Evolutionary conservation across 2,329 filamentous ascomycete genomes (phyloP).

Genomic region (Lojkania enalia): DNA sequence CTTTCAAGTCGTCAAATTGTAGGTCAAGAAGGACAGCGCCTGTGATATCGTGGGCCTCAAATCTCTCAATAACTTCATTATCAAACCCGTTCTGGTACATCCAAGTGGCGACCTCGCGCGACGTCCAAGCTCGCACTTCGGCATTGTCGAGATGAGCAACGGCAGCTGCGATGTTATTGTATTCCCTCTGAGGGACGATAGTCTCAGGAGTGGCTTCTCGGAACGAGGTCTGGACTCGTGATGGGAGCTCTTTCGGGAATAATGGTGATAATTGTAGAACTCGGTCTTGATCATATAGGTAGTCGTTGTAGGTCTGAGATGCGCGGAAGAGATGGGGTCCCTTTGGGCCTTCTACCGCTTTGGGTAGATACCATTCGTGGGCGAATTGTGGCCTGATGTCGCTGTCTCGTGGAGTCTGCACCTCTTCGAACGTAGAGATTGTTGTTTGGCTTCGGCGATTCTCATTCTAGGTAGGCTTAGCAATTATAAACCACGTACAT

Average conservation of each 20-base stretch:
- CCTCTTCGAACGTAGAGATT: conserved; percentile 83
- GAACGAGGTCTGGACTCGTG: conserved; percentile 48
- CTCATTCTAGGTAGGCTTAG: conserved; percentile 55
- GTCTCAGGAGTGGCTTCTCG: conserved; percentile 42
- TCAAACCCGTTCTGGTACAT: conserved; percentile 86
- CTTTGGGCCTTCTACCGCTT: conserved; percentile 75
- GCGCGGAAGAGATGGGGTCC: conserved; percentile 86
- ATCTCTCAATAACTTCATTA: conserved; percentile 74
- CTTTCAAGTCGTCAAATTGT: conserved; percentile 84
- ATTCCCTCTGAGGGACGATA: conserved; percentile 42
- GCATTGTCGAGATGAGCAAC: conserved; percentile 62
- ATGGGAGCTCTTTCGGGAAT: conserved; percentile 64
- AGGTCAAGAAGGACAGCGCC: conserved; percentile 86
- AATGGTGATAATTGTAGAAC: conserved; percentile 74
- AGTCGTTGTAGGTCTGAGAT: conserved; percentile 63
- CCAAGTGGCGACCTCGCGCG: conserved; percentile 79
- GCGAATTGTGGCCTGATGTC: conserved; percentile 64
- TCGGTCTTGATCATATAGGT: conserved; percentile 54
- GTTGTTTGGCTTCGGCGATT: conserved; percentile 77
- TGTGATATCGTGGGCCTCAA: conserved; percentile 89
- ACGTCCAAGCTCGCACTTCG: conserved; percentile 68
- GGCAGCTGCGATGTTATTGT: conserved; percentile 57
- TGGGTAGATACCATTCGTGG: conserved; percentile 62
- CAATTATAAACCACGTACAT: neutral
- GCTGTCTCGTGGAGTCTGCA: conserved; percentile 68